These are phyloP conservation scores for Neoconidiobolus thromboides DNA, from an alignment of 371 early-diverging fungal genomes.

Conservation along the genomic window DNA sequence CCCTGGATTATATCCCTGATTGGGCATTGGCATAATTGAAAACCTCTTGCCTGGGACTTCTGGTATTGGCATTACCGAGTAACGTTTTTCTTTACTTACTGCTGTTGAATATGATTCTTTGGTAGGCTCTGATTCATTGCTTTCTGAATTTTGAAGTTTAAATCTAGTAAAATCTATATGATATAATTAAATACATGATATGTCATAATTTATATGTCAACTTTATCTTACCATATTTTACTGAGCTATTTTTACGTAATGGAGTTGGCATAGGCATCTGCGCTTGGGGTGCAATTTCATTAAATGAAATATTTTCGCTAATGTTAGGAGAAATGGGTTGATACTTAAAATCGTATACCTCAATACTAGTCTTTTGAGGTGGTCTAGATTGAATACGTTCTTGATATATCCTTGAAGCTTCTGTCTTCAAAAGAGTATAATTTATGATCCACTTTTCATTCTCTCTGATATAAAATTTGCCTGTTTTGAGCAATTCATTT, in stretches of 20 bases:
- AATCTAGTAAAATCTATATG: background rate
- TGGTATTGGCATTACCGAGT: no score
- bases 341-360: background rate
- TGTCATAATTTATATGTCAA: background rate
- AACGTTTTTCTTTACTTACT: no score
- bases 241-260: background rate
- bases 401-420: background rate
- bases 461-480: constrained; percentile 5
- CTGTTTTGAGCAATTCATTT: constrained; percentile 8
- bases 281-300: background rate
- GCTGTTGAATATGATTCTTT: no score
- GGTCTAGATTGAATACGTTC: background rate
- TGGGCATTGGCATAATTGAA: background rate
- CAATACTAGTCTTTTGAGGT: background rate
- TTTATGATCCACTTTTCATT: background rate
- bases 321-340: background rate
- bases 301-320: background rate
- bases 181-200: background rate
- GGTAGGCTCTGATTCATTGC: no score
- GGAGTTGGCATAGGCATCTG: constrained; percentile 3
- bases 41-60: background rate
- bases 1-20: background rate
- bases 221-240: background rate
- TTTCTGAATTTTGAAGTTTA: background rate
- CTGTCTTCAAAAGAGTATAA: background rate